Percentiles rank a stretch among this genome's conserved stretches.
Conservation (phyloP, 1,284 basidiomycete genomes). For the Fomitopsis betulina region DNA sequence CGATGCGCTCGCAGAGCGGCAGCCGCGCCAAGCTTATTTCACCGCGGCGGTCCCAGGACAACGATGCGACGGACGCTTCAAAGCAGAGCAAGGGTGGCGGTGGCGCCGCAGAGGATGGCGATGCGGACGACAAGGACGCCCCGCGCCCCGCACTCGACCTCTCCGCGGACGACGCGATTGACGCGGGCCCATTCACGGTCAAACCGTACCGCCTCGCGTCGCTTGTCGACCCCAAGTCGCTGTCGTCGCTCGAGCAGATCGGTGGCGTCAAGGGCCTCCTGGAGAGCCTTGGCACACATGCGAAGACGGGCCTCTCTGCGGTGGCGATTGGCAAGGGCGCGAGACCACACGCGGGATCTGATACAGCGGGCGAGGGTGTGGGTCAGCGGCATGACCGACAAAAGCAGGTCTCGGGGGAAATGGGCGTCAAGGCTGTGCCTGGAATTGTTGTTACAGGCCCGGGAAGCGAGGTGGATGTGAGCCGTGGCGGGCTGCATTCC, state of each 20-base stretch:
- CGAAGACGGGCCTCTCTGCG: constrained; percentile 48
- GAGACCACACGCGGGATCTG: constrained; percentile 13
- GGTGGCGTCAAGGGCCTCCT: constrained; percentile 76
- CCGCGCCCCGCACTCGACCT: constrained; percentile 32
- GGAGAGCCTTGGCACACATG: constrained; percentile 70
- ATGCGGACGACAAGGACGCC: constrained; percentile 24
- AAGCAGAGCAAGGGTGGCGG: constrained; percentile 15
- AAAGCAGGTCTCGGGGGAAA: neutral
- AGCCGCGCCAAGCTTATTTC: constrained; percentile 17
- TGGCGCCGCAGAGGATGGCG: constrained; percentile 9
- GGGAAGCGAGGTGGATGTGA: constrained; percentile 26
- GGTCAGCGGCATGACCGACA: constrained; percentile 35
- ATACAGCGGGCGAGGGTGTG: constrained; percentile 20
- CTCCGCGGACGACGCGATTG: constrained; percentile 53
- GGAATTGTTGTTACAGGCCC: constrained; percentile 42
- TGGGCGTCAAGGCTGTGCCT: constrained; percentile 25
- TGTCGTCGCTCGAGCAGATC: constrained; percentile 63
- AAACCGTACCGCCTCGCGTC: constrained; percentile 78
- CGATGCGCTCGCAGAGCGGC: constrained; percentile 22
- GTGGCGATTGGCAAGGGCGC: constrained; percentile 12
- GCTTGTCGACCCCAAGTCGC: constrained; percentile 85
- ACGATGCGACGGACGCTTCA: neutral
- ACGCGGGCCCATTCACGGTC: constrained; percentile 69
- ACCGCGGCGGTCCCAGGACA: neutral
- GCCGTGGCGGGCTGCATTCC: constrained; percentile 12